These are phyloP conservation scores for Alternaria viburni DNA, from an alignment of 2,329 filamentous ascomycete genomes.

Conservation along the genomic window DNA sequence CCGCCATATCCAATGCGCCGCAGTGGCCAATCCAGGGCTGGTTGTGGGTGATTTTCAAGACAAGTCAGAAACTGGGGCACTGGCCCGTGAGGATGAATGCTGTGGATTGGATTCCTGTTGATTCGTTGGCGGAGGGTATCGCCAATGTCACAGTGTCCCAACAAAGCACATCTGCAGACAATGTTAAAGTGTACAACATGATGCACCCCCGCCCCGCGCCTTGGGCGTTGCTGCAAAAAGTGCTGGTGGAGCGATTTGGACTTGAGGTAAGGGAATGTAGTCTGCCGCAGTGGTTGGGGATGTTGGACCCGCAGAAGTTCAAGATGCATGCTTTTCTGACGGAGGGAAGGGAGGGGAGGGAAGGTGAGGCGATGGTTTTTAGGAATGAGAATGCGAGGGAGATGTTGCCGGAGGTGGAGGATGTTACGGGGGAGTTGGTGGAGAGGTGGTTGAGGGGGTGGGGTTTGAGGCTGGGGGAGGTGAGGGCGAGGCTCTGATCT, in stretches of 20 bases:
- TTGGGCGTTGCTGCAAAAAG: background rate
- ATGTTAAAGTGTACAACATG: background rate
- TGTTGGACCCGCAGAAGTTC: background rate
- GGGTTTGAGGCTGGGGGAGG: background rate
- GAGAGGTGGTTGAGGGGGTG: background rate
- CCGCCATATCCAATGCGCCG: background rate
- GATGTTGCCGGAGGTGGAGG: background rate
- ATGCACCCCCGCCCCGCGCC: conserved; percentile 1
- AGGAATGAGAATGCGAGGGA: background rate
- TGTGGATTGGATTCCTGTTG: background rate
- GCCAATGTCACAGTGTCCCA: background rate
- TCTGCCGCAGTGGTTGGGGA: background rate
- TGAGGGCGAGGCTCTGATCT: background rate
- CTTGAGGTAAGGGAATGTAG: background rate
- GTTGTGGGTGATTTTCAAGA: background rate
- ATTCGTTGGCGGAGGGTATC: background rate
- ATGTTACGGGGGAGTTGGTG: background rate
- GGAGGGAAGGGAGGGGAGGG: background rate
- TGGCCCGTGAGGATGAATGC: conserved; percentile 1
- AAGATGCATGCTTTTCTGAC: background rate
- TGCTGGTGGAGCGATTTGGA: background rate
- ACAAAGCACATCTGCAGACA: background rate
- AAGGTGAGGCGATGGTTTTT: background rate
- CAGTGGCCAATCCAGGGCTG: background rate
- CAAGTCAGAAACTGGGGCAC: background rate